A percentile compares a stretch with the other conserved stretches of the same genome.
These are phyloP conservation scores for Kuraishia ogatae DNA, from an alignment of 805 yeast genomes.

Conservation along the genomic window DNA sequence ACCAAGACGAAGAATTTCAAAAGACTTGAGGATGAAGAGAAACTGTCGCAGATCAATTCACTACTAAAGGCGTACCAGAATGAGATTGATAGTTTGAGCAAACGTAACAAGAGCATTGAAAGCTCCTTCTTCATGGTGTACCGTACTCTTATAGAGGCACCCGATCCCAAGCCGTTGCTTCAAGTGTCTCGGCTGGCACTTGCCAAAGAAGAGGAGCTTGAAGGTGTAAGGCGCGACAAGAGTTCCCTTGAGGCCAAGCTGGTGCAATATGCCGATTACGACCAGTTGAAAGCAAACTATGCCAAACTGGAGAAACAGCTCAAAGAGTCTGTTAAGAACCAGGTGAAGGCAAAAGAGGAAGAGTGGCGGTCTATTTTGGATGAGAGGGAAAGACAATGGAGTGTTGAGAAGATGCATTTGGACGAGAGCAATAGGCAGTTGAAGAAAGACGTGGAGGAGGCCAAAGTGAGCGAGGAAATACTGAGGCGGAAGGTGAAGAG, in stretches of 20 bases:
- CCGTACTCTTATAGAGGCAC: conserved; percentile 75
- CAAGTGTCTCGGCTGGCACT: conserved; percentile 54
- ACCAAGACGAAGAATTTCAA: conserved; percentile 79
- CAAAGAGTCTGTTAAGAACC: conserved; percentile 43
- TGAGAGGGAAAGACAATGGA: conserved; percentile 70
- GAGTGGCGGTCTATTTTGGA: conserved; percentile 61
- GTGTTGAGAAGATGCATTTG: conserved; percentile 42
- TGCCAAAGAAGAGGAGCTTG: conserved; percentile 42
- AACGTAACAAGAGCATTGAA: conserved; percentile 70
- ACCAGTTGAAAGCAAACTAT: conserved; percentile 56
- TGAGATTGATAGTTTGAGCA: conserved; percentile 78
- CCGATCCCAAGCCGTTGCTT: conserved; percentile 82
- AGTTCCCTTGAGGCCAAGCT: conserved; percentile 46
- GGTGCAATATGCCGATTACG: conserved; percentile 68
- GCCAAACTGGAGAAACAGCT: conserved; percentile 51
- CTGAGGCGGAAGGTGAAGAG: conserved; percentile 48
- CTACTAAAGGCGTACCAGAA: conserved; percentile 74
- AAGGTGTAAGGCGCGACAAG: conserved; percentile 42
- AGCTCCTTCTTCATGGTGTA: conserved; percentile 66
- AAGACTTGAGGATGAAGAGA: conserved; percentile 59
- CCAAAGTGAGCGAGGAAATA: conserved; percentile 57
- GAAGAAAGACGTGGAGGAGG: conserved; percentile 50
- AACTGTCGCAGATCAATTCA: conserved; percentile 55
- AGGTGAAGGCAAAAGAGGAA: conserved; percentile 62
- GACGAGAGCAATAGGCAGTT: conserved; percentile 42